These are phyloP conservation scores for Solanum hybrid DNA, from an alignment of 305 asterid species.

Conservation along the genomic window DNA sequence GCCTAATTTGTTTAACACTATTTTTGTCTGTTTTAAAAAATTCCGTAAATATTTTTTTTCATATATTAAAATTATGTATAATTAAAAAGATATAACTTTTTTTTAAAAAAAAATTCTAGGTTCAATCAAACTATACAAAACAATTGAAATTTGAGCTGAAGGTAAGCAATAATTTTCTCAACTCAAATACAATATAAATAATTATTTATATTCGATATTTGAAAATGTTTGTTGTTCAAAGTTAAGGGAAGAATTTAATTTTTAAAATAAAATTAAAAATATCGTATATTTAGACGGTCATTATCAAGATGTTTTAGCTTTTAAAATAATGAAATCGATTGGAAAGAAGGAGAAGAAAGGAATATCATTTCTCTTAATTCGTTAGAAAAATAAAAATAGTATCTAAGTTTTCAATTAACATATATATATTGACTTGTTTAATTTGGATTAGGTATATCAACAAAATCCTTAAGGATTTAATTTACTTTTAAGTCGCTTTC, in stretches of 20 bases:
- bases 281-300: background rate
- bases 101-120: background rate
- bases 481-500: background rate
- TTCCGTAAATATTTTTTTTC: background rate
- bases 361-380: background rate
- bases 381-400: background rate
- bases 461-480: background rate
- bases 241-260: background rate
- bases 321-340: background rate
- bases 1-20: background rate
- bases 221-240: background rate
- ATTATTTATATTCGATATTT: background rate
- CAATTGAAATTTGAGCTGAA: background rate
- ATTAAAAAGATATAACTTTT: background rate
- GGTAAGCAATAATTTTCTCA: background rate
- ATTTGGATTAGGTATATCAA: constrained; percentile 4
- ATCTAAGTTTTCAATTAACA: background rate
- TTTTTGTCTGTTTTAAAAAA: background rate
- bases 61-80: background rate
- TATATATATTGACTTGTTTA: background rate
- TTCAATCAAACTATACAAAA: background rate
- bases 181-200: background rate
- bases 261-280: background rate
- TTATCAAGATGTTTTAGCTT: background rate
- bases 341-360: background rate